Evolutionary conservation across 2,329 filamentous ascomycete species (phyloP).

Genomic region (Neofusicoccum sp.): DNA sequence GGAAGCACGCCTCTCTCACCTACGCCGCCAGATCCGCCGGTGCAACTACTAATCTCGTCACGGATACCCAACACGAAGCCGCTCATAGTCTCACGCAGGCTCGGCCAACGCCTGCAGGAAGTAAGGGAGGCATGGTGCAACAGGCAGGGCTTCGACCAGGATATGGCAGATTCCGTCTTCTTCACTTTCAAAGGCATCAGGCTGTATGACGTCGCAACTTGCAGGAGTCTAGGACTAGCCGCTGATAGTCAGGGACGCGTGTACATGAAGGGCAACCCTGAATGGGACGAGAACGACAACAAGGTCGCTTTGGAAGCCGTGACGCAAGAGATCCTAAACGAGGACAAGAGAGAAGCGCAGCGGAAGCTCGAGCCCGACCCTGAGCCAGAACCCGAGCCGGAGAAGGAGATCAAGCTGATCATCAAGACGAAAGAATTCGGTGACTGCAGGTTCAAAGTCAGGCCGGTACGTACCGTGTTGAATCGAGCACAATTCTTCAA

Average conservation of each 20-base stretch:
- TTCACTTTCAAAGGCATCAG: slow-evolving; percentile 77
- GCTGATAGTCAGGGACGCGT: slow-evolving; percentile 45
- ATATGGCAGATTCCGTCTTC: slow-evolving; percentile 61
- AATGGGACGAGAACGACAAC: slow-evolving; percentile 55
- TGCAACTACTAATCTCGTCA: slow-evolving; percentile 71
- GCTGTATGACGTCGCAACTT: slow-evolving; percentile 76
- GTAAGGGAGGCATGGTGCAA: slow-evolving; percentile 71
- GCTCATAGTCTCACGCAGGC: slow-evolving; percentile 66
- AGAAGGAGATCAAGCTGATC: slow-evolving; percentile 48
- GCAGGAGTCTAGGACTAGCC: slow-evolving; percentile 64
- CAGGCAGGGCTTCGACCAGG: slow-evolving; percentile 58
- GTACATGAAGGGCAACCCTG: slow-evolving; percentile 43
- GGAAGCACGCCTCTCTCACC: slow-evolving; percentile 22
- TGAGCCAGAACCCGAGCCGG: slow-evolving; percentile 28
- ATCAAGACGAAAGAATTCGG: slow-evolving; percentile 55
- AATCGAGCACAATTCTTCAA: no score
- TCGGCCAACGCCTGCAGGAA: slow-evolving; percentile 68
- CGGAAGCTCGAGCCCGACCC: slow-evolving; percentile 40
- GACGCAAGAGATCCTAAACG: slow-evolving; percentile 65
- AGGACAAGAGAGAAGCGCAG: slow-evolving; percentile 48
- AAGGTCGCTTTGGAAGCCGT: slow-evolving; percentile 77
- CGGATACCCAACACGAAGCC: slow-evolving; percentile 62
- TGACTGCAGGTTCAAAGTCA: slow-evolving; percentile 55
- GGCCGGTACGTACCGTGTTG: slow-evolving; percentile 41
- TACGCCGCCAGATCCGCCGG: slow-evolving; percentile 48